Percentiles rank a stretch among this genome's conserved stretches.
Conservation (phyloP, 2,329 filamentous ascomycete genomes). For the Fusarium sublunatum region DNA sequence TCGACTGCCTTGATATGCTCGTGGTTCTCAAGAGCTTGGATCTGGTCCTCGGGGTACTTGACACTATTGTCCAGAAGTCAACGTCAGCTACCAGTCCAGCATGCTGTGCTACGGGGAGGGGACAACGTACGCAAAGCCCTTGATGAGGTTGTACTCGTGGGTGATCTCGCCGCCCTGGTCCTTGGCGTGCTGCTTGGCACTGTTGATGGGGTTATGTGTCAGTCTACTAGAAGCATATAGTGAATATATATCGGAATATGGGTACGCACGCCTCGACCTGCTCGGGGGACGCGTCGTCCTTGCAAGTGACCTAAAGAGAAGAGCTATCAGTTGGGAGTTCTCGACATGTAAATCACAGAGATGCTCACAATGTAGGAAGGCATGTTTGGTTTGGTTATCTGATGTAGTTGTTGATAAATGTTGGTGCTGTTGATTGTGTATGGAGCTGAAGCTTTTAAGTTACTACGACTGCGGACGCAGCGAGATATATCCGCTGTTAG, state of each 20-base stretch:
- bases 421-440: constrained; percentile 17
- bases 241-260: background rate
- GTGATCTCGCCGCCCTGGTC: constrained; percentile 85
- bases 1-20: constrained; percentile 82
- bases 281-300: constrained; percentile 72
- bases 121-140: constrained; percentile 85
- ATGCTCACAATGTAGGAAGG: constrained; percentile 66
- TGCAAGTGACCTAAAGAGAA: constrained; percentile 77
- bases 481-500: constrained; percentile 40
- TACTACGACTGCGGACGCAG: constrained; percentile 32
- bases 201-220: constrained; percentile 49
- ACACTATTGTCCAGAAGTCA: constrained; percentile 65
- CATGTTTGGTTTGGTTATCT: constrained; percentile 54
- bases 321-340: constrained; percentile 26
- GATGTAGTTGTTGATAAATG: constrained; percentile 27
- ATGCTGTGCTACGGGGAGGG: background rate
- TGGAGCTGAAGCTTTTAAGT: constrained; percentile 32
- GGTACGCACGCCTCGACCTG: constrained; percentile 73
- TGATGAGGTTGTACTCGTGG: constrained; percentile 87
- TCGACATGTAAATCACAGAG: background rate
- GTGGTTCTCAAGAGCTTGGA: constrained; percentile 73
- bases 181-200: constrained; percentile 79
- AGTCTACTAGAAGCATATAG: background rate
- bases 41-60: constrained; percentile 73
- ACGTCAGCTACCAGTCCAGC: background rate